phyloP scores from a whole-genome alignment of 495 filamentous ascomycete genomes.

The Penicillium parvum region DNA sequence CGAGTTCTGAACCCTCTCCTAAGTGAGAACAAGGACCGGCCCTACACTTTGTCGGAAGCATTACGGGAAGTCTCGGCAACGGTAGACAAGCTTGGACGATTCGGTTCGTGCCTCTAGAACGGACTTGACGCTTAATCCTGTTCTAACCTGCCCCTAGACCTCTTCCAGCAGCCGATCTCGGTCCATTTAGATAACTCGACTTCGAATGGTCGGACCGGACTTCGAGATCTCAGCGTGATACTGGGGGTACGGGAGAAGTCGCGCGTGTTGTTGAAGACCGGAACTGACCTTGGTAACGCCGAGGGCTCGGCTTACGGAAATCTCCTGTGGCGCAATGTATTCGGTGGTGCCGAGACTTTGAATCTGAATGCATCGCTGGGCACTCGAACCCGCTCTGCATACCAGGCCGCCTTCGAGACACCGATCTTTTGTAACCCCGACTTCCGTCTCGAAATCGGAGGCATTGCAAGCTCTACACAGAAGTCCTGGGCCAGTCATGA shows the following conservation, averaged over 20 bases:
- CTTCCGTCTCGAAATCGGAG: conserved; percentile 68
- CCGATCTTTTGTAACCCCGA: conserved; percentile 81
- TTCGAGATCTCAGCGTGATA: conserved; percentile 72
- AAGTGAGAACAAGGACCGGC: conserved; percentile 56
- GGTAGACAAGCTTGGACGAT: conserved; percentile 69
- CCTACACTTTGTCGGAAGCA: conserved; percentile 73
- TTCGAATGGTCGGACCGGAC: conserved; percentile 48
- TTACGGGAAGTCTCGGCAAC: conserved; percentile 62
- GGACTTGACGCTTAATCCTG: not conserved
- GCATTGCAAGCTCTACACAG: conserved; percentile 70
- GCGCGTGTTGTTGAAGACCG: conserved; percentile 77
- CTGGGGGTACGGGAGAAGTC: conserved; percentile 73
- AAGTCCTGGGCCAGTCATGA: conserved; percentile 93
- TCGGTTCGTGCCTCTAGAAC: conserved; percentile 54
- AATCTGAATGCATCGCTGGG: conserved; percentile 80
- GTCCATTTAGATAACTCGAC: conserved; percentile 73
- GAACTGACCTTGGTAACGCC: conserved; percentile 84
- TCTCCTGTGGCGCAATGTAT: conserved; percentile 79
- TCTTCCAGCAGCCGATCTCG: conserved; percentile 80
- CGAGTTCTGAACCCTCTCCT: conserved; percentile 73
- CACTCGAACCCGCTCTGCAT: conserved; percentile 83
- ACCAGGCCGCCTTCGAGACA: conserved; percentile 75
- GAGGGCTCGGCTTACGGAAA: conserved; percentile 91
- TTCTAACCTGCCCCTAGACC: conserved; percentile 49
- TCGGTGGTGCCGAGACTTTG: conserved; percentile 90